A percentile compares a stretch with the other conserved stretches of the same genome.
Evolutionary conservation across 2,329 filamentous ascomycete genomes (phyloP).

Genomic region (Rasamsonia emersonii): DNA sequence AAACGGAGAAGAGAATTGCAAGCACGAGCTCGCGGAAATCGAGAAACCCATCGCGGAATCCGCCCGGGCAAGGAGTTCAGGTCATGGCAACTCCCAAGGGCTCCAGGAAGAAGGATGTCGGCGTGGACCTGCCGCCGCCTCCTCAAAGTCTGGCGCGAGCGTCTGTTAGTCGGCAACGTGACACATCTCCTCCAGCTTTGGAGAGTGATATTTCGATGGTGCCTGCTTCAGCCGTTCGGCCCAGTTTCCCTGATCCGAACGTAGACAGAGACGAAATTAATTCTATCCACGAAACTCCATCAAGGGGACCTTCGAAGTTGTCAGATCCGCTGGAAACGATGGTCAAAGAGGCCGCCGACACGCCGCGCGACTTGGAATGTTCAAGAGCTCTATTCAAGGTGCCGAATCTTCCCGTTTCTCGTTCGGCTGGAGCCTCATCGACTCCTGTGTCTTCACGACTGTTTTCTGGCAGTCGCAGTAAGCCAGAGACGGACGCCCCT

Average conservation of each 20-base stretch:
- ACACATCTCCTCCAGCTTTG: conserved; percentile 16
- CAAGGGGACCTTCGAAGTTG: conserved; percentile 22
- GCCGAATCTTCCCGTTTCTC: conserved; percentile 5
- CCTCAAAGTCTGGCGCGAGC: conserved; percentile 20
- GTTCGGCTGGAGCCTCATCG: not conserved
- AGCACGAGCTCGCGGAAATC: conserved; percentile 26
- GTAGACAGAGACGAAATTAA: conserved; percentile 9
- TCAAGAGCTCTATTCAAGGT: conserved; percentile 11
- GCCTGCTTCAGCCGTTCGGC: conserved; percentile 23
- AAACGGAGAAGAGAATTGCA: conserved; percentile 28
- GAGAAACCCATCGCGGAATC: conserved; percentile 34
- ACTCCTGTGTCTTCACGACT: conserved; percentile 2
- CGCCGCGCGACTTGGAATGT: conserved; percentile 5
- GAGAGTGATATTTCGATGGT: conserved; percentile 21
- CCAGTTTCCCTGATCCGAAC: conserved; percentile 11
- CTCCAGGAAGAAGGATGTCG: conserved; percentile 25
- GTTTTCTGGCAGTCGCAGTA: not conserved
- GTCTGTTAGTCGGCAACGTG: conserved; percentile 11
- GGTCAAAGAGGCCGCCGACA: conserved; percentile 7
- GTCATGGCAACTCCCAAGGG: conserved; percentile 41
- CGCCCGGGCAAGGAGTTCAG: conserved; percentile 36
- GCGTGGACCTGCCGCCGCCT: conserved; percentile 18
- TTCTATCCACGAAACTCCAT: conserved; percentile 32
- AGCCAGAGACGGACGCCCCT: not conserved
- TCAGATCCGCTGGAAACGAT: conserved; percentile 10